Percentiles rank a stretch among this genome's conserved stretches.
These are phyloP conservation scores for Cyberlindnera mycetangii DNA, from an alignment of 805 yeast genomes.

Conservation along the genomic window DNA sequence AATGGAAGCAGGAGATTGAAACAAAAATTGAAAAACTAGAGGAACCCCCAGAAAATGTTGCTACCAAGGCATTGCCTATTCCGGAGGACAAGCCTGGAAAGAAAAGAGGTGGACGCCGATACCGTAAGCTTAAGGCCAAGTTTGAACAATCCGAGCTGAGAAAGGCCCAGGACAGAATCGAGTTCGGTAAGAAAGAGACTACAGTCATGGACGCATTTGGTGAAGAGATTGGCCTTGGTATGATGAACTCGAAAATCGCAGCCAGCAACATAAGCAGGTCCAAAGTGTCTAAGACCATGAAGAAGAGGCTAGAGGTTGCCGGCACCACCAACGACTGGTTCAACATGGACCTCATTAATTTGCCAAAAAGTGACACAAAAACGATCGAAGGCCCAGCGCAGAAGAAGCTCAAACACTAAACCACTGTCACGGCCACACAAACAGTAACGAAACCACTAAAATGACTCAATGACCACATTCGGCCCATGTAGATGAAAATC, in stretches of 20 bases:
- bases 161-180: constrained; percentile 80
- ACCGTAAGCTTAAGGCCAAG: constrained; percentile 77
- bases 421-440: too few species aligned
- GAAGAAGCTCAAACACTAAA: constrained; percentile 8
- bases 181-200: constrained; percentile 73
- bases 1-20: constrained; percentile 58
- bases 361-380: constrained; percentile 8
- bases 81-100: constrained; percentile 72
- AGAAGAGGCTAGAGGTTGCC: constrained; percentile 37
- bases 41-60: constrained; percentile 69
- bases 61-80: constrained; percentile 62
- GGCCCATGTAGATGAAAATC: not conserved
- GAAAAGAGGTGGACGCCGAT: constrained; percentile 81
- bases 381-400: constrained; percentile 5
- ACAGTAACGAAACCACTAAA: too few species aligned
- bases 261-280: constrained; percentile 49
- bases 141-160: constrained; percentile 78
- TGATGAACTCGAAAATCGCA: constrained; percentile 38
- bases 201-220: constrained; percentile 63
- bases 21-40: constrained; percentile 66
- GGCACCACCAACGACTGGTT: constrained; percentile 16
- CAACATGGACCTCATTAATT: constrained; percentile 22
- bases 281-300: constrained; percentile 60
- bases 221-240: constrained; percentile 80
- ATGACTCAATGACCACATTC: not conserved